Conservation (phyloP, 768 basidiomycete species). For the Coprinellus micaceus region DNA sequence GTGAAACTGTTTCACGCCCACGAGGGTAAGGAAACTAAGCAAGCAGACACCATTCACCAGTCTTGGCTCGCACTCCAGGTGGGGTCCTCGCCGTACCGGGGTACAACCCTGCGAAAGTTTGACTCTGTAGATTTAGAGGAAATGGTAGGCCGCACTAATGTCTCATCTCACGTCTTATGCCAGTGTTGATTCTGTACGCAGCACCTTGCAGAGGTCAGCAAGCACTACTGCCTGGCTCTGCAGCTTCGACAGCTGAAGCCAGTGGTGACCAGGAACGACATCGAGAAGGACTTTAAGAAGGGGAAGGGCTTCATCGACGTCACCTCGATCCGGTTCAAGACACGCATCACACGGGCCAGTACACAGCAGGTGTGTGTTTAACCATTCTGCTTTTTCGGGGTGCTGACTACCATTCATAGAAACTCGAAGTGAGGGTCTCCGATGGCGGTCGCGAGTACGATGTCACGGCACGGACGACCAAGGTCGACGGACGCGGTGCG, state of each 20-base stretch:
- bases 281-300: conserved; percentile 24
- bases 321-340: conserved; percentile 39
- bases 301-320: conserved; percentile 32
- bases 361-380: conserved; percentile 24
- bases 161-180: background rate
- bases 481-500: conserved; percentile 39
- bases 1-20: conserved; percentile 26
- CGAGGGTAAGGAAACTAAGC: conserved; percentile 16
- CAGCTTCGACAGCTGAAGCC: conserved; percentile 43
- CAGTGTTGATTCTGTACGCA: too few relatives aligned
- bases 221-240: conserved; percentile 35
- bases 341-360: conserved; percentile 29
- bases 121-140: too few relatives aligned
- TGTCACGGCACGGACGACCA: conserved; percentile 20
- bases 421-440: conserved; percentile 18
- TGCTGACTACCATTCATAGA: conserved; percentile 10
- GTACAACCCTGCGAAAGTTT: too few relatives aligned
- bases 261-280: conserved; percentile 41
- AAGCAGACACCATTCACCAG: conserved; percentile 27
- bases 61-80: conserved; percentile 42
- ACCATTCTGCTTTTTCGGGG: background rate
- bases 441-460: conserved; percentile 10
- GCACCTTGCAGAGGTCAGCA: conserved; percentile 38
- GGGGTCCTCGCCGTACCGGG: background rate
- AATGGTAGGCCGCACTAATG: too few relatives aligned